Percentiles rank a stretch among this genome's conserved stretches.
phyloP scores from a whole-genome alignment of 352 stramenopile genomes.

The Phytopythium helicoides region DNA sequence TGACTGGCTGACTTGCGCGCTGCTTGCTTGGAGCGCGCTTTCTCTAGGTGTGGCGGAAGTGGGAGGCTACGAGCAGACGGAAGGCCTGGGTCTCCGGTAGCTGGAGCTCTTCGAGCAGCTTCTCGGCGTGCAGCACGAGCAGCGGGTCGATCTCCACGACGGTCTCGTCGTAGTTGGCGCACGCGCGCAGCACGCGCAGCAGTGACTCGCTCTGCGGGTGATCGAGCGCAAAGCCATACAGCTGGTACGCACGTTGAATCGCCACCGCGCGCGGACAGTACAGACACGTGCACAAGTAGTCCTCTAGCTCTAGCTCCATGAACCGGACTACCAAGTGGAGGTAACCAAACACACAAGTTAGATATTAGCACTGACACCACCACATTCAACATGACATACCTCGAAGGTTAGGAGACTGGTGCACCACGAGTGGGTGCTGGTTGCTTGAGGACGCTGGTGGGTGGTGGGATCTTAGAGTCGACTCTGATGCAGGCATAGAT shows the following conservation, averaged over 20 bases:
- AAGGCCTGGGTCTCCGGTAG: constrained; percentile 62
- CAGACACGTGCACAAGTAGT: constrained; percentile 70
- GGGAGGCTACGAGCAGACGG: constrained; percentile 39
- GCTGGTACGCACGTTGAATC: constrained; percentile 44
- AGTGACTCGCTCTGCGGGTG: constrained; percentile 28
- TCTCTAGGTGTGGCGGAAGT: constrained; percentile 19
- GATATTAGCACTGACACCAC: neutral
- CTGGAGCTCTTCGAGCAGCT: constrained; percentile 39
- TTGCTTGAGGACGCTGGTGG: neutral
- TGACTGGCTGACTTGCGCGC: neutral
- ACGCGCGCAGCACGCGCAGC: constrained; percentile 55
- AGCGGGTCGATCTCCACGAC: constrained; percentile 35
- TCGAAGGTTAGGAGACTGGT: neutral
- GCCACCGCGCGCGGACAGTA: constrained; percentile 48
- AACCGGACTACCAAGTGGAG: neutral
- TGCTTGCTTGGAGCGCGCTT: too few relatives aligned
- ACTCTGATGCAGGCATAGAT: neutral
- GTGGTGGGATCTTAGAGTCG: neutral
- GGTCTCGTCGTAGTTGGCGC: constrained; percentile 72
- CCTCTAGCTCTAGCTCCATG: constrained; percentile 19
- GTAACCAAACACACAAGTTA: constrained; percentile 1
- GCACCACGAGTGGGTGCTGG: constrained; percentile 5
- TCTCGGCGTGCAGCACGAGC: constrained; percentile 43
- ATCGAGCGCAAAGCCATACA: constrained; percentile 36
- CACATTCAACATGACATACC: too few relatives aligned